A percentile compares a stretch with the other conserved stretches of the same genome.
phyloP scores from a whole-genome alignment of 257 asterid species.

The Asclepias syriaca region DNA sequence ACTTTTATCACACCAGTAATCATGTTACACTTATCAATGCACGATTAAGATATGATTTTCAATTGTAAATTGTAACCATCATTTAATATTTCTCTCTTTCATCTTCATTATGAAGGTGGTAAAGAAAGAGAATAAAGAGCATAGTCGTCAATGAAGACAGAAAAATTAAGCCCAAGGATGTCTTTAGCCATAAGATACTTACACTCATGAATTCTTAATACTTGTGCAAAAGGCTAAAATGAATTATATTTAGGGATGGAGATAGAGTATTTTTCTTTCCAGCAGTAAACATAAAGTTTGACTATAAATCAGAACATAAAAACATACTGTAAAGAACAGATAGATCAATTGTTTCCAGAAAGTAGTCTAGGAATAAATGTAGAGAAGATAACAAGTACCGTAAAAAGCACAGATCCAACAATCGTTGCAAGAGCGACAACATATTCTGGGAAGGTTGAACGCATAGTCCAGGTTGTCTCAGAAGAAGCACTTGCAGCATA shows the following conservation, averaged over 20 bases:
- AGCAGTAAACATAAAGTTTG: neutral
- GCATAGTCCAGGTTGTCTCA: constrained; percentile 94
- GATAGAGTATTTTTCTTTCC: neutral
- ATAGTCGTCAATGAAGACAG: no score
- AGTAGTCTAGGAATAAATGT: constrained; percentile 30
- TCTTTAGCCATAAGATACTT: no score
- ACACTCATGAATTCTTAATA: no score
- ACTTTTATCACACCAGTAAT: no score
- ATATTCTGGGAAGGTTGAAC: constrained; percentile 92
- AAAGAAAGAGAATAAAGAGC: no score
- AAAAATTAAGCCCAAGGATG: no score
- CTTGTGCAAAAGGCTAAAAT: no score
- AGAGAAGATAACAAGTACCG: constrained; percentile 37
- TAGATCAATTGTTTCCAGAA: constrained; percentile 86
- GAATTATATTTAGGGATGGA: neutral
- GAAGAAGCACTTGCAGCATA: constrained; percentile 73
- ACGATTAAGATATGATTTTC: no score
- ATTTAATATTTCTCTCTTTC: no score
- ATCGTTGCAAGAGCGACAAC: constrained; percentile 94
- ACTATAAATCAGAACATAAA: neutral
- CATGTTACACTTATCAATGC: no score
- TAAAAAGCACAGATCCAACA: constrained; percentile 93
- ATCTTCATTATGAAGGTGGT: no score
- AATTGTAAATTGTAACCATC: no score
- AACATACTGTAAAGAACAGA: constrained; percentile 73